Percentiles rank a stretch among this genome's conserved stretches.
Evolutionary conservation across 2,329 filamentous ascomycete species (phyloP).

Genomic region (Ampelomyces quisqualis): DNA sequence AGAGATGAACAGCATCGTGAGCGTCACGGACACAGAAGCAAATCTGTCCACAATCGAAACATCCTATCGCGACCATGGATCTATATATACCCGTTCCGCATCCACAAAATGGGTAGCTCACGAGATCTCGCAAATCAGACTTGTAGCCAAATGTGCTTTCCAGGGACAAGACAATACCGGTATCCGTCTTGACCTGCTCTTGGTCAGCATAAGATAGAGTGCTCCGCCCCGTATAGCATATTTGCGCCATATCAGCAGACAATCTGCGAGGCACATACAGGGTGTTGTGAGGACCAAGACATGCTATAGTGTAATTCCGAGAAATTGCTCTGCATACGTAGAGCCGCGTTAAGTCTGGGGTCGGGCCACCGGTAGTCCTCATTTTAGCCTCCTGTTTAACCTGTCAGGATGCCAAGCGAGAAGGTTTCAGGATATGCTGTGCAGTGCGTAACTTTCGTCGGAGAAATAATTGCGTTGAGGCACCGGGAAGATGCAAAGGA

Average conservation of each 20-base stretch:
- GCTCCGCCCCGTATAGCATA: constrained; percentile 8
- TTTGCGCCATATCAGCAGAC: constrained; percentile 2
- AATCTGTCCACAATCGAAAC: background rate
- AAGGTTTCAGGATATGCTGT: background rate
- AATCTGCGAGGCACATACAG: background rate
- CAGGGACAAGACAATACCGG: constrained; percentile 9
- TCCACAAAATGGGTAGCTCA: background rate
- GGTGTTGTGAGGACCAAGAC: background rate
- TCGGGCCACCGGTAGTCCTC: constrained; percentile 4
- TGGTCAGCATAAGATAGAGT: constrained; percentile 9
- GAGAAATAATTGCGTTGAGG: no score
- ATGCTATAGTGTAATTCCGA: constrained; percentile 6
- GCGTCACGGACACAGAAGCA: background rate
- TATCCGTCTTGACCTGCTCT: constrained; percentile 14
- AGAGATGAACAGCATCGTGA: constrained; percentile 21
- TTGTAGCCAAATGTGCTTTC: background rate
- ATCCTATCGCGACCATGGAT: background rate
- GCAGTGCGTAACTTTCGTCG: no score
- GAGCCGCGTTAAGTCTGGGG: constrained; percentile 1
- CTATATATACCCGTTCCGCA: constrained; percentile 3
- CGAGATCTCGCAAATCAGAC: constrained; percentile 1
- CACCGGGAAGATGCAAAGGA: no score
- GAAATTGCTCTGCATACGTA: constrained; percentile 14
- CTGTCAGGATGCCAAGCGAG: background rate
- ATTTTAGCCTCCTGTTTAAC: constrained; percentile 14